A percentile compares a stretch with the other conserved stretches of the same genome.
phyloP scores from a whole-genome alignment of 257 asterid genomes.

The Solanum tarijense region DNA sequence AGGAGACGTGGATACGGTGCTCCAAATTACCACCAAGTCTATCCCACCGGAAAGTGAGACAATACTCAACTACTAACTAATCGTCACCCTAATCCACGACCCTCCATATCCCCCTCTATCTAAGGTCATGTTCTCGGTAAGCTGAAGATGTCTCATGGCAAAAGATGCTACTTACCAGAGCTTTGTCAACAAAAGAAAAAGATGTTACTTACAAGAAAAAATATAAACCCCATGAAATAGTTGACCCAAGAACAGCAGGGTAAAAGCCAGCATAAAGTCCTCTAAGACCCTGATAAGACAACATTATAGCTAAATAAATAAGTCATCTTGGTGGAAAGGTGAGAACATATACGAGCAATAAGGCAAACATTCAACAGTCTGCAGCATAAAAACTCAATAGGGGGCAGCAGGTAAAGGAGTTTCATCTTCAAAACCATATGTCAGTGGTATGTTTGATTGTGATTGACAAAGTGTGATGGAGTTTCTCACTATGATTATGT shows the following conservation, averaged over 20 bases:
- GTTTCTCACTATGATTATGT: neutral
- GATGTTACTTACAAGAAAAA: conserved; percentile 73
- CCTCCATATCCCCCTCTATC: neutral
- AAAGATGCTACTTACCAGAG: neutral
- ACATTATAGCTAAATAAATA: neutral
- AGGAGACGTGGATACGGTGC: neutral
- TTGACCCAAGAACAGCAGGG: conserved; percentile 98
- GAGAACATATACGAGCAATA: neutral
- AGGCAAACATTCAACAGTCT: neutral
- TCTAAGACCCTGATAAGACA: conserved; percentile 62
- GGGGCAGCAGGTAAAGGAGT: neutral
- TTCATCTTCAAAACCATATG: neutral
- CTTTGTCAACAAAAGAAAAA: neutral
- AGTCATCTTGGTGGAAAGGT: neutral
- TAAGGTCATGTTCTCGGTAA: neutral
- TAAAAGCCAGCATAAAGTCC: conserved; percentile 94
- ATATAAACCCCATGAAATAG: conserved; percentile 89
- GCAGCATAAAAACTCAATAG: neutral
- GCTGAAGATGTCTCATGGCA: neutral
- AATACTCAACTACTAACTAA: neutral
- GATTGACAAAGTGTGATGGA: neutral
- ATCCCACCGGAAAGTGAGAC: neutral
- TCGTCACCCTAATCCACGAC: neutral
- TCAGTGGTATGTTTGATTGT: neutral
- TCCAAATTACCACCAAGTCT: neutral